A percentile compares a stretch with the other conserved stretches of the same genome.
These are phyloP conservation scores for Saccharomyces kudriavzevii DNA, from an alignment of 805 yeast species.

Conservation along the genomic window DNA sequence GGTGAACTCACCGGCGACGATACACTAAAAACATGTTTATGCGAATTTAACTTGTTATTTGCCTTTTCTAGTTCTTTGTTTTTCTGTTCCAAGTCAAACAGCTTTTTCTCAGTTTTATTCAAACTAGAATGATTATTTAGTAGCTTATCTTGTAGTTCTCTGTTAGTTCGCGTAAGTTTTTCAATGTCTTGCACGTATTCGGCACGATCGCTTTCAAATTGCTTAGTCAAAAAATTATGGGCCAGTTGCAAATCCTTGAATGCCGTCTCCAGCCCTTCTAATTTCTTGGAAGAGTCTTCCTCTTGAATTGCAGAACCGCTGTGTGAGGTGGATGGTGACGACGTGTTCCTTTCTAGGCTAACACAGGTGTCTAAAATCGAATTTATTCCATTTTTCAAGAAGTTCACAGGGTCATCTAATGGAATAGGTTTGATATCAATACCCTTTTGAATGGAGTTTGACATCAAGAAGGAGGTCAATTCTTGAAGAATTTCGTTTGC, in stretches of 20 bases:
- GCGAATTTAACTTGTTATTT: conserved; percentile 29
- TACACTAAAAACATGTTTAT: conserved; percentile 39
- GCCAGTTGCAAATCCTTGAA: conserved; percentile 63
- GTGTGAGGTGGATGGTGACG: neutral
- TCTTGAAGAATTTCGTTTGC: conserved; percentile 16
- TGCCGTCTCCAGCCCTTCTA: conserved; percentile 42
- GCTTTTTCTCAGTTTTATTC: conserved; percentile 32
- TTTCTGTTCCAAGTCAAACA: conserved; percentile 32
- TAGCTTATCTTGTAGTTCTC: conserved; percentile 44
- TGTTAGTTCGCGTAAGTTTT: conserved; percentile 44
- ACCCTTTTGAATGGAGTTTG: conserved; percentile 24
- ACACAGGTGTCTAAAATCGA: conserved; percentile 9
- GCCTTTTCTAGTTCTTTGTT: conserved; percentile 28
- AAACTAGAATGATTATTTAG: conserved; percentile 33
- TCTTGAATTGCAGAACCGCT: neutral
- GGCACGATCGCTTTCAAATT: conserved; percentile 57
- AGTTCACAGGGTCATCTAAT: conserved; percentile 19
- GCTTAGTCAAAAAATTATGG: conserved; percentile 59
- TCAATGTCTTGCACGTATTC: conserved; percentile 47
- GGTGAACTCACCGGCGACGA: conserved; percentile 21
- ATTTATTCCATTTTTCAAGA: conserved; percentile 26
- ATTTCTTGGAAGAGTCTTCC: neutral
- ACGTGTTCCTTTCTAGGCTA: neutral
- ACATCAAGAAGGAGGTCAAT: conserved; percentile 25
- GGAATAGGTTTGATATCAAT: conserved; percentile 21